These are phyloP conservation scores for Cylindrotheca fusiformis DNA, from an alignment of 108 stramenopile species.

Conservation along the genomic window DNA sequence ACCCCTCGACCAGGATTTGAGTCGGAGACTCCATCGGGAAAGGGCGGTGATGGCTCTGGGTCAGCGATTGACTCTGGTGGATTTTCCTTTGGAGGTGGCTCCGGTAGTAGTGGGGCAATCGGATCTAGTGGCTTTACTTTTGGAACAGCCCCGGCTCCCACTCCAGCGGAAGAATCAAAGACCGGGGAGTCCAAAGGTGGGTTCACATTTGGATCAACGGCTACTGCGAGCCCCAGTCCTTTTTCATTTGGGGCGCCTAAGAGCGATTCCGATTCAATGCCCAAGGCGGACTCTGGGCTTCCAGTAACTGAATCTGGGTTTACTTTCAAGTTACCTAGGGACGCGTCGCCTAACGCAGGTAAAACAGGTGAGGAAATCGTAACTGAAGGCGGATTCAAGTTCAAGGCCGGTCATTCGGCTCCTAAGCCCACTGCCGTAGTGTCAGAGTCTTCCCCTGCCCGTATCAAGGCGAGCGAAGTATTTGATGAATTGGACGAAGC, in stretches of 20 bases:
- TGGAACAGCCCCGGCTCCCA: slow-evolving; percentile 23
- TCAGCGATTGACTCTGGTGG: slow-evolving; percentile 45
- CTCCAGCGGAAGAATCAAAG: slow-evolving; percentile 11
- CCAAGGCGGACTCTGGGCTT: background rate
- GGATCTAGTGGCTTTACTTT: slow-evolving; percentile 48
- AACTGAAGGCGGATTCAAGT: too few species aligned
- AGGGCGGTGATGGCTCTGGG: background rate
- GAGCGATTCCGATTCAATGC: background rate
- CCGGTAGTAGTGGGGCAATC: slow-evolving; percentile 16
- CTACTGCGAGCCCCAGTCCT: background rate
- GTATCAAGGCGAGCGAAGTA: slow-evolving; percentile 2
- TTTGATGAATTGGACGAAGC: slow-evolving; percentile 56
- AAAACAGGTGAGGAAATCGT: too few species aligned
- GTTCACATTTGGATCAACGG: slow-evolving; percentile 33
- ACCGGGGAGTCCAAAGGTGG: slow-evolving; percentile 15
- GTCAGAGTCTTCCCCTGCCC: background rate
- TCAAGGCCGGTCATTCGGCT: too few species aligned
- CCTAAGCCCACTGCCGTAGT: background rate
- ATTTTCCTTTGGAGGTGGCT: slow-evolving; percentile 36
- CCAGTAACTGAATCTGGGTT: background rate
- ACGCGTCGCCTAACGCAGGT: too few species aligned
- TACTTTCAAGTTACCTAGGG: too few species aligned
- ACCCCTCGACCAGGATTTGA: slow-evolving; percentile 57
- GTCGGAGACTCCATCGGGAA: background rate
- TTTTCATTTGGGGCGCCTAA: slow-evolving; percentile 13